A percentile compares a stretch with the other conserved stretches of the same genome.
Conservation (phyloP, 1,284 basidiomycete species). For the Jaminaea rosea region DNA sequence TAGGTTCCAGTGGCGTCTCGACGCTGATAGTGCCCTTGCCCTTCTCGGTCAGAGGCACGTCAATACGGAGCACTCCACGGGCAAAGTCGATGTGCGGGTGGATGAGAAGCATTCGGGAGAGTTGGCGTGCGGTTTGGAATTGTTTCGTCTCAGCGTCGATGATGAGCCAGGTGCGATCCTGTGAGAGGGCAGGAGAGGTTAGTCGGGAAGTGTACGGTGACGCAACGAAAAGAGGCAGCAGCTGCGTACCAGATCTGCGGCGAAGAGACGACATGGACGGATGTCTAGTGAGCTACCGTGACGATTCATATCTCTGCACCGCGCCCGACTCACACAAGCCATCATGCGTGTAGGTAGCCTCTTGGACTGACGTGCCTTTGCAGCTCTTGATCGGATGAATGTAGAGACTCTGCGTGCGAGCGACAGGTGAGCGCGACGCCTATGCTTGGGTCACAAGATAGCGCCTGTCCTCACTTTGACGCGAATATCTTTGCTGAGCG, state of each 20-base stretch:
- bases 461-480: too few relatives aligned
- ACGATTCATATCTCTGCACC: too few relatives aligned
- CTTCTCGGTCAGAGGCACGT: constrained; percentile 24
- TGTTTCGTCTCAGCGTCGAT: constrained; percentile 24
- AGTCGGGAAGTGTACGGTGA: too few relatives aligned
- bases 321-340: too few relatives aligned
- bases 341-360: too few relatives aligned
- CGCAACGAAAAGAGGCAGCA: too few relatives aligned
- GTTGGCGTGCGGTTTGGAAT: constrained; percentile 36
- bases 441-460: too few relatives aligned
- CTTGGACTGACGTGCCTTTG: constrained; percentile 25
- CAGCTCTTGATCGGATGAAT: constrained; percentile 42
- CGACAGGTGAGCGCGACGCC: too few relatives aligned
- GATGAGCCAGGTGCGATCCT: constrained; percentile 40
- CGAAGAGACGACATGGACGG: too few relatives aligned
- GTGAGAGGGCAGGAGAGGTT: neutral
- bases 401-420: constrained; percentile 8
- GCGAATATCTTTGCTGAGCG: too few relatives aligned
- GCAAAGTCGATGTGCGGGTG: constrained; percentile 20
- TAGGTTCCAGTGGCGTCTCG: constrained; percentile 20
- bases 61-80: constrained; percentile 18
- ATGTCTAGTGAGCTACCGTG: too few relatives aligned
- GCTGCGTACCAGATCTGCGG: too few relatives aligned
- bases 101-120: constrained; percentile 39
- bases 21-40: constrained; percentile 14